These are phyloP conservation scores for Metarhizium album DNA, from an alignment of 2,329 filamentous ascomycete species.

Conservation along the genomic window DNA sequence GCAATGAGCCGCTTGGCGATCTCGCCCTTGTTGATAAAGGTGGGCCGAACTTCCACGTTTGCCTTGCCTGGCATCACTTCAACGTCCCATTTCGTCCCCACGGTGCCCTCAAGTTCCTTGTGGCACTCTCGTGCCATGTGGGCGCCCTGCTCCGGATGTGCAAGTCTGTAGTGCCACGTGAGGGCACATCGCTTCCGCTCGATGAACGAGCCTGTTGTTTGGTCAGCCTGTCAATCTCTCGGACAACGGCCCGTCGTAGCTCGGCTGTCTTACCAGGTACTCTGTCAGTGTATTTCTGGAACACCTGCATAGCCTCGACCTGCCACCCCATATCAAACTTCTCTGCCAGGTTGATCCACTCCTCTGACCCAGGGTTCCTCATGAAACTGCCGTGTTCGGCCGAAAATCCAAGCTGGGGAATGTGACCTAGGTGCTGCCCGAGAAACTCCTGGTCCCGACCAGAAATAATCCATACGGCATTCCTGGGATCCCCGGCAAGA, in stretches of 20 bases:
- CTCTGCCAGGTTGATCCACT: conserved; percentile 86
- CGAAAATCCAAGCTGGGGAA: conserved; percentile 78
- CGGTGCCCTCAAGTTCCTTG: conserved; percentile 65
- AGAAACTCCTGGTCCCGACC: conserved; percentile 89
- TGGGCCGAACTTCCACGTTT: conserved; percentile 92
- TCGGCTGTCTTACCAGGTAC: conserved; percentile 56
- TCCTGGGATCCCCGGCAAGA: conserved; percentile 68
- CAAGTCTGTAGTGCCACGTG: conserved; percentile 94
- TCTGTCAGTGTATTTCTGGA: conserved; percentile 78
- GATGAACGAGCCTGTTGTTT: conserved; percentile 63
- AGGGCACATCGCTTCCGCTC: conserved; percentile 89
- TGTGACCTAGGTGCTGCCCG: conserved; percentile 85
- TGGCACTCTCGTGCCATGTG: conserved; percentile 75
- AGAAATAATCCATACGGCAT: conserved; percentile 97
- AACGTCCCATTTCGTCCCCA: conserved; percentile 73
- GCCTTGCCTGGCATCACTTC: conserved; percentile 97
- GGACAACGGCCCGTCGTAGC: too few species aligned
- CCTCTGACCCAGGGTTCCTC: conserved; percentile 60
- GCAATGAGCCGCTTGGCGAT: conserved; percentile 77
- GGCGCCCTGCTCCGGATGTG: conserved; percentile 73
- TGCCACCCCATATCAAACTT: conserved; percentile 90
- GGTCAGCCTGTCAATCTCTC: neutral
- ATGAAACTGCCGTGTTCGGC: conserved; percentile 97
- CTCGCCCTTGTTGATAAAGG: conserved; percentile 96
- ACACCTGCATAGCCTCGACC: conserved; percentile 68